Base-by-base conservation (phyloP, 2,329 filamentous ascomycete genomes). In the Sporothrix brasiliensis region DNA sequence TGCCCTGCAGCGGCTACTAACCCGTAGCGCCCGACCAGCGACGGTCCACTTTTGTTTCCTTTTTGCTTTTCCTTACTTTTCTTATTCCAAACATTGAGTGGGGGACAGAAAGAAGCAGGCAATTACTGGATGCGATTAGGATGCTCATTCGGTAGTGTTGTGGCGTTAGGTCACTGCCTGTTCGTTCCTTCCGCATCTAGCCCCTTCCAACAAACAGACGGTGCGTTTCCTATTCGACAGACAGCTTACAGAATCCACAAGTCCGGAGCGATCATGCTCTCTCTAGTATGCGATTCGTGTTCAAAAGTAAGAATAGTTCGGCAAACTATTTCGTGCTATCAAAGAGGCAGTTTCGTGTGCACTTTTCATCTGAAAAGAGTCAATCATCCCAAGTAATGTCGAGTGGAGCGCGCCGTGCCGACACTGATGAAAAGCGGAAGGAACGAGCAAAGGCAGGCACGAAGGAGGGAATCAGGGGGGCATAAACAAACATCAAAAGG, bases 341-440 rank as follows among this genome's bases (percentile, higher is more conserved):
- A 14, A 65, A 49, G 21, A 34, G 34, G 44, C 61, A 14, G 44
- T 50, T n/a, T 63, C 34, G 19, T 24, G 14, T 24, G n/a, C 21
- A 34, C 34, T 6, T 24, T 47, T 44, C 58, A 9, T 63, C 39
- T 44, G 34, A 61, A 60, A 39, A 39, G 34, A 63, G 30, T n/a
- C 58, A 63, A 47, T 63, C 58, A 11, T 44, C 24, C 27, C 19
- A 27, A 27, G 39, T n/a, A 27, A 21, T 44, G 39, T 47, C 41
- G 16, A 16, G 44, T 16, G 58, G 58, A 63, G 44, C 58, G 58
- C 21, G 58, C 39, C 58, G 39, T 63, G 39, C 39, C 61, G 44
- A 65, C 9, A 14, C 9, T 50, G 21, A 19, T 49, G 7, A 34
- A 50, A 50, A n/a, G 6, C 6, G 24, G 24, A 65, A 34, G 6